phyloP scores from a whole-genome alignment of 441 rosid species.

The Gossypium schwendimanii region DNA sequence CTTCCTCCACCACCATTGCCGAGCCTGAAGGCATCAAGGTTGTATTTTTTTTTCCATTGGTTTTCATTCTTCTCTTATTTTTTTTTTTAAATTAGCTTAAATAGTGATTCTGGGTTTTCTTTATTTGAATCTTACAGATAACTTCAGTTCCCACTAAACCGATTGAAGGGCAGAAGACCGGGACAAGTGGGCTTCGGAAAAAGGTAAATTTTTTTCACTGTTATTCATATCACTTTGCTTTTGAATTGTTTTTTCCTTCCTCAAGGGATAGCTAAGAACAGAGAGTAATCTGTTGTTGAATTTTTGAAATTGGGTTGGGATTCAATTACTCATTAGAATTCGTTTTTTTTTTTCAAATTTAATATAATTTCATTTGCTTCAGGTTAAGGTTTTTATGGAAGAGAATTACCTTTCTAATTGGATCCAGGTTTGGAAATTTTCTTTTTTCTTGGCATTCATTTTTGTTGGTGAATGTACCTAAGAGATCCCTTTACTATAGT shows the following conservation, averaged over 20 bases:
- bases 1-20: slow-evolving; percentile 51
- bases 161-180: slow-evolving; percentile 87
- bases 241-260: neutral
- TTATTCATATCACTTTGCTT: neutral
- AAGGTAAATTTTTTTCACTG: slow-evolving; percentile 36
- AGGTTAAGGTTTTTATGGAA: slow-evolving; percentile 84
- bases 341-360: neutral
- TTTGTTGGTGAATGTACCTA: neutral
- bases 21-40: slow-evolving; percentile 86
- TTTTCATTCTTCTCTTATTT: neutral
- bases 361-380: neutral
- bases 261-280: neutral
- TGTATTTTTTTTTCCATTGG: neutral
- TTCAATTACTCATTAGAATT: neutral
- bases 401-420: slow-evolving; percentile 89
- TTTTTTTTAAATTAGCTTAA: neutral
- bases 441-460: neutral
- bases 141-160: slow-evolving; percentile 78
- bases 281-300: slow-evolving; percentile 1
- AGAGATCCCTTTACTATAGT: too few relatives aligned
- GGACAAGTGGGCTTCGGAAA: slow-evolving; percentile 90
- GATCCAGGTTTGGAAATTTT: slow-evolving; percentile 63
- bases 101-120: neutral
- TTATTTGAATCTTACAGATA: slow-evolving; percentile 28
- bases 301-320: neutral